Conservation (phyloP, 306 rosid genomes). For the Parietaria judaica region DNA sequence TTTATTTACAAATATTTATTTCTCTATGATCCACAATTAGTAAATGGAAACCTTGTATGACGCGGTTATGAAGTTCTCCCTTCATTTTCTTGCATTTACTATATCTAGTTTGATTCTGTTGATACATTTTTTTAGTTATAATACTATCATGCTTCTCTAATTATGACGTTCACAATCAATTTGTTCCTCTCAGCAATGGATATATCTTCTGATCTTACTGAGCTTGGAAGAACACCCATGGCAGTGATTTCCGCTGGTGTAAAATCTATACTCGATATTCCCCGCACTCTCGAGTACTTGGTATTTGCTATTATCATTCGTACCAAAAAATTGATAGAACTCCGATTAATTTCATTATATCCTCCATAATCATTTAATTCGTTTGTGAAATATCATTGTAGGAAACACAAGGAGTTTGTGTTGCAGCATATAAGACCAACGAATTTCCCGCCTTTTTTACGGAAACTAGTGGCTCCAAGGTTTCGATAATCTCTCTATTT, state of each 20-base stretch:
- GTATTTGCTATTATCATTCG: conserved; percentile 22
- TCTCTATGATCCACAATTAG: background rate
- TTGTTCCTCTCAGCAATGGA: conserved; percentile 63
- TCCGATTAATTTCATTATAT: background rate
- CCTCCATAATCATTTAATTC: conserved; percentile 3
- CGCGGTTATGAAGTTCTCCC: too few species aligned
- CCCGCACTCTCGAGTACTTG: conserved; percentile 85
- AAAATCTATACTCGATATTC: conserved; percentile 87
- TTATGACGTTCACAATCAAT: background rate
- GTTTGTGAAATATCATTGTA: conserved; percentile 17
- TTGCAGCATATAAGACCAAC: conserved; percentile 67
- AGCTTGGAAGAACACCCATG: conserved; percentile 90
- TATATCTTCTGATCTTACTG: conserved; percentile 89
- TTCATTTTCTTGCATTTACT: background rate
- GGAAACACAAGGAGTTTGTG: conserved; percentile 95
- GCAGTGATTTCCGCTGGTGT: conserved; percentile 92
- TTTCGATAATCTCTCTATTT: conserved; percentile 13
- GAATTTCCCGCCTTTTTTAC: conserved; percentile 96
- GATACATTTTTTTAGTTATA: background rate
- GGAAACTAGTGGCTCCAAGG: conserved; percentile 88
- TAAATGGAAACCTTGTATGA: too few species aligned
- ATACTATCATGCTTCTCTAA: background rate
- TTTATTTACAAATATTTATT: background rate
- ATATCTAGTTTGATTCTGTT: background rate
- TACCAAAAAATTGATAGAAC: background rate